Base-by-base conservation (phyloP, 2,329 filamentous ascomycete genomes). In the Akanthomyces dipterigenus region DNA sequence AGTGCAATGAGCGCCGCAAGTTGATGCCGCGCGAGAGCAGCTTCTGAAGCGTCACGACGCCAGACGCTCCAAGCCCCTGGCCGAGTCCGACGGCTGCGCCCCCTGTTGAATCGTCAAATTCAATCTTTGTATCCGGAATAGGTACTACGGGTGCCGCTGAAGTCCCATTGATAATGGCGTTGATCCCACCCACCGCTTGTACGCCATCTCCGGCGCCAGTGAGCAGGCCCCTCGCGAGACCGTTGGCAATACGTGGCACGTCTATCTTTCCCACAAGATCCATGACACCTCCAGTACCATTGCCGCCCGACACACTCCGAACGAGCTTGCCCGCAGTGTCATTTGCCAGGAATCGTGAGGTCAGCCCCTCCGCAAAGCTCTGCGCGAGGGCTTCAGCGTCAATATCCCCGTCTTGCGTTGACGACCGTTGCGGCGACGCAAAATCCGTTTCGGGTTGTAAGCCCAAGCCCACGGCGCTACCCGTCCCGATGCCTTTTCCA, bases 11-110 rank as follows among this genome's bases (percentile, higher is more conserved):
- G 2, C 54, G 55, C 65, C 57, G 43, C 18, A 60, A 26, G 34
- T 58, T 54, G 63, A 66, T 58, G 5, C 66, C 64, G 14, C 62
- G 20, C 8, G 65, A 64, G 7, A 74, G 38, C 3, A 75, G 64
- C 61, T 70, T 66, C 38, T 70, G 68, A 5, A 66, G 66, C 3
- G 73, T 65, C 14, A 73, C 58, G 2, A 73, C 69, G 6, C 70
- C 73, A 38, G 74, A 70, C 3, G 69, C 70, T 0, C 73, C 72
- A 4, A 75, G 65, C 0, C 74, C 73, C 22, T 69, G 68, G 8
- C 73, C 74, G 31, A 76, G 71, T 0, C 73, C 73, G 20, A 67
- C 67, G 0, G 72, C 71, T 12, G 70, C 72, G 14, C 74, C 74
- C 18, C 67, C 68, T 20, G 75, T 63, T 1, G 71, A 69, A 62